A percentile compares a stretch with the other conserved stretches of the same genome.
These are phyloP conservation scores for Hypoxylon sp. DNA, from an alignment of 2,329 filamentous ascomycete genomes.

Conservation along the genomic window DNA sequence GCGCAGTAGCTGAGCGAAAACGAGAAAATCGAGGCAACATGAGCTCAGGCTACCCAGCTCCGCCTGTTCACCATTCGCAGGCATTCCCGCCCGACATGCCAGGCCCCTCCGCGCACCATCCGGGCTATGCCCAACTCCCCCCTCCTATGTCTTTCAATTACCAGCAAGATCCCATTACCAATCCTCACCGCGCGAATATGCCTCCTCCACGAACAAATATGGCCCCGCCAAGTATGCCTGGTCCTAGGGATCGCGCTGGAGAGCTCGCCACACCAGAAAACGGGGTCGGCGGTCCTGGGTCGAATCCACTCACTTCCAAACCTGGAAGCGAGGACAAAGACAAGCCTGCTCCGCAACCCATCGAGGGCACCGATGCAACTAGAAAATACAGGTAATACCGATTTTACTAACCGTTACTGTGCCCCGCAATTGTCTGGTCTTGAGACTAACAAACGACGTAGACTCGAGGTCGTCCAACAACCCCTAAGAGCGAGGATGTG, in stretches of 20 bases:
- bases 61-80: slow-evolving; percentile 52
- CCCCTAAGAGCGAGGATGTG: slow-evolving; percentile 96
- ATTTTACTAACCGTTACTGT: background rate
- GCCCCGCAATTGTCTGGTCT: slow-evolving; percentile 14
- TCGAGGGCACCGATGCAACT: slow-evolving; percentile 50
- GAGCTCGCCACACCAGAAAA: slow-evolving; percentile 50
- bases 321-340: slow-evolving; percentile 49
- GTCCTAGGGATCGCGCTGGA: slow-evolving; percentile 48
- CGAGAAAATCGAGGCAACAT: slow-evolving; percentile 45
- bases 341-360: slow-evolving; percentile 46
- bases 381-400: slow-evolving; percentile 52
- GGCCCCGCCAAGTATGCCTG: slow-evolving; percentile 51
- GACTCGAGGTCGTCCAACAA: slow-evolving; percentile 88
- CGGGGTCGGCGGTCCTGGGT: slow-evolving; percentile 42
- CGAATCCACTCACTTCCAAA: slow-evolving; percentile 46
- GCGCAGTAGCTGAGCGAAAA: slow-evolving; percentile 28
- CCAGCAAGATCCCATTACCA: slow-evolving; percentile 51
- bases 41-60: slow-evolving; percentile 54
- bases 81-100: slow-evolving; percentile 50
- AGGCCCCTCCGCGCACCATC: slow-evolving; percentile 50
- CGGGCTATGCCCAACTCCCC: slow-evolving; percentile 52
- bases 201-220: slow-evolving; percentile 53
- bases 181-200: slow-evolving; percentile 52
- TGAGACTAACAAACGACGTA: slow-evolving; percentile 54
- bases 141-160: slow-evolving; percentile 53